Percentiles rank a stretch among this genome's conserved stretches.
These are phyloP conservation scores for Gomphus bonarii DNA, from an alignment of 1,284 basidiomycete genomes.

Conservation along the genomic window DNA sequence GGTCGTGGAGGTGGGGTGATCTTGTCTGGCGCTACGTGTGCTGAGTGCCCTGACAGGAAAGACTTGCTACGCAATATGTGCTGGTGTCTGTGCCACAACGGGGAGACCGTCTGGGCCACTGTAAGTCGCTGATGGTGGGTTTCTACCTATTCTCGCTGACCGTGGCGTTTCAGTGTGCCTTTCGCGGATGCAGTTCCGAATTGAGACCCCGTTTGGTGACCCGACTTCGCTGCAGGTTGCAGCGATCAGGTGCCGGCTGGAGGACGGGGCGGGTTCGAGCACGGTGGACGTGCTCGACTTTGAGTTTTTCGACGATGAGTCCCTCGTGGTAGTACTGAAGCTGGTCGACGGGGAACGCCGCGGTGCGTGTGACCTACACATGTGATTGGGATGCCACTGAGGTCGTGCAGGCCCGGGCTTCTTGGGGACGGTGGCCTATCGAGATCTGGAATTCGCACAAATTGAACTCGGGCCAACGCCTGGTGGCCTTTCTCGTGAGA, in stretches of 20 bases:
- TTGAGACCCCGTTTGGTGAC: slow-evolving; percentile 27
- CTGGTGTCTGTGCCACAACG: background rate
- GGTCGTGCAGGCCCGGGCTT: background rate
- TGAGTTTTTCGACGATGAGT: slow-evolving; percentile 70
- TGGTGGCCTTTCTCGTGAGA: slow-evolving; percentile 1
- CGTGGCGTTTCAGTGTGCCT: slow-evolving; percentile 37
- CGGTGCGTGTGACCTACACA: slow-evolving; percentile 8
- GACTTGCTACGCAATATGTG: slow-evolving; percentile 26
- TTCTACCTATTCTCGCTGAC: slow-evolving; percentile 17
- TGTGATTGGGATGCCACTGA: background rate
- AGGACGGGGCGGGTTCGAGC: slow-evolving; percentile 21
- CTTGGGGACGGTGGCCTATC: slow-evolving; percentile 3
- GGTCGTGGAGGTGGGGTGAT: slow-evolving; percentile 2
- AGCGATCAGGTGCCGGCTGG: slow-evolving; percentile 12
- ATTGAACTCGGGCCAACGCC: background rate
- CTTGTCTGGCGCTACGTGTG: background rate
- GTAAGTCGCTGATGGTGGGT: slow-evolving; percentile 2
- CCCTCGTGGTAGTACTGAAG: slow-evolving; percentile 50
- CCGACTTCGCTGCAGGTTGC: slow-evolving; percentile 24
- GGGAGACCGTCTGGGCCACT: background rate
- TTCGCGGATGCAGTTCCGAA: slow-evolving; percentile 35
- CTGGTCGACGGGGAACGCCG: slow-evolving; percentile 31
- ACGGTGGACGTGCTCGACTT: slow-evolving; percentile 45
- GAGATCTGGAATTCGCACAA: background rate
- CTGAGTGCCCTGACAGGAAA: slow-evolving; percentile 34